A percentile compares a stretch with the other conserved stretches of the same genome.
Conservation (phyloP, 192 early-diverging fungal genomes). For the Umbelopsis sp. region DNA sequence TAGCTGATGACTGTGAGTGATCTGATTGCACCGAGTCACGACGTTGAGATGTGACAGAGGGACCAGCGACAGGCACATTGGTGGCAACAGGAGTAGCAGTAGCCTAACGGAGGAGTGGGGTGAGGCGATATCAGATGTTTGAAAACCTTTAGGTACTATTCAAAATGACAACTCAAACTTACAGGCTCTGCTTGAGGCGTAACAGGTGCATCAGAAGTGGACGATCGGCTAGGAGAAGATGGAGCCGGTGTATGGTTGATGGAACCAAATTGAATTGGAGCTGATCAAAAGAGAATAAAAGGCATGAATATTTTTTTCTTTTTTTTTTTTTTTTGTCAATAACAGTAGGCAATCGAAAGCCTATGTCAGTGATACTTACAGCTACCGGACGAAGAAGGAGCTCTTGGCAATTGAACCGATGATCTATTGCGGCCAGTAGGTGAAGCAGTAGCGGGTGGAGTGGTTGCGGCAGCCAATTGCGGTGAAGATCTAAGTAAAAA, state of each 20-base stretch:
- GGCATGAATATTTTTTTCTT: background rate
- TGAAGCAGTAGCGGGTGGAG: background rate
- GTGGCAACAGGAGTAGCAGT: too few relatives aligned
- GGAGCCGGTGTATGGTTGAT: conserved; percentile 41
- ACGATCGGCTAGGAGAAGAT: conserved; percentile 22
- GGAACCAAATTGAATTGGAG: conserved; percentile 45
- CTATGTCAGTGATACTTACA: conserved; percentile 1
- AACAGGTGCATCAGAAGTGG: conserved; percentile 23
- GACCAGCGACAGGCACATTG: too few relatives aligned
- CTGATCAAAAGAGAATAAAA: background rate
- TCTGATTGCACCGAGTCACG: conserved; percentile 34
- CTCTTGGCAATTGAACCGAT: conserved; percentile 30
- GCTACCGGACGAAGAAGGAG: conserved; percentile 32
- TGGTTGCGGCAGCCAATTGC: conserved; percentile 6
- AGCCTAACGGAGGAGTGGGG: background rate
- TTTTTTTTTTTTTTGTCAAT: background rate
- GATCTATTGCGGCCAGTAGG: conserved; percentile 21
- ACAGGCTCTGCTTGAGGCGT: conserved; percentile 24
- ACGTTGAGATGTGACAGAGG: background rate
- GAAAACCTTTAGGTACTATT: background rate
- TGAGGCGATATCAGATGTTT: background rate
- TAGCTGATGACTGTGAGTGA: conserved; percentile 25
- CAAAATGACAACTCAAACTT: conserved; percentile 17
- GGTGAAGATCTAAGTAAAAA: conserved; percentile 9
- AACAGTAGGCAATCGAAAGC: too few relatives aligned